Conservation (phyloP, 2,329 filamentous ascomycete genomes). For the Clarireedia hainanense region DNA sequence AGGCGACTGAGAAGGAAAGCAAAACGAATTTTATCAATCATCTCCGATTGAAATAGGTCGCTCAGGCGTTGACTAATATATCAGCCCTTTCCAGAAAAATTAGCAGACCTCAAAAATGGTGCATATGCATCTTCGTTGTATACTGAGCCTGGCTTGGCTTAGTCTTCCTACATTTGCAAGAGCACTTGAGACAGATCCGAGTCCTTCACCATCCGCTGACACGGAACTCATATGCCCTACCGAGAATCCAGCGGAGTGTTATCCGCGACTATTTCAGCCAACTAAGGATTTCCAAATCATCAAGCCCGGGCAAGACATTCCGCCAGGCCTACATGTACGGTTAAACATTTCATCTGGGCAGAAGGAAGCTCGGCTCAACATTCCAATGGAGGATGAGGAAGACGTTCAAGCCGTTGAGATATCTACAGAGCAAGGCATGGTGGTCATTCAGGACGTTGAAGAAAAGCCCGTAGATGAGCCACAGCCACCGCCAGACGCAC, state of each 20-base stretch:
- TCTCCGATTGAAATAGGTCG: constrained; percentile 17
- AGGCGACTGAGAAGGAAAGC: constrained; percentile 24
- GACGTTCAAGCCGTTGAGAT: constrained; percentile 45
- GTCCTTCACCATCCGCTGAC: constrained; percentile 27
- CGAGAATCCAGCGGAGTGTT: constrained; percentile 52
- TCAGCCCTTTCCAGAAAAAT: background rate
- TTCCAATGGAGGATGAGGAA: constrained; percentile 44
- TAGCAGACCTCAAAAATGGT: constrained; percentile 17
- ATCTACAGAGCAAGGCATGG: constrained; percentile 37
- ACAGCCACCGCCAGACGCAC: constrained; percentile 41
- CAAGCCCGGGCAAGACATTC: constrained; percentile 57
- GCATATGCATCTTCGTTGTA: constrained; percentile 6
- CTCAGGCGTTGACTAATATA: constrained; percentile 1
- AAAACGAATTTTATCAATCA: constrained; percentile 24
- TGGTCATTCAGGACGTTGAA: constrained; percentile 21
- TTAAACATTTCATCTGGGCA: constrained; percentile 55
- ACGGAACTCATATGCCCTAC: constrained; percentile 59
- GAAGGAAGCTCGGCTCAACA: constrained; percentile 59
- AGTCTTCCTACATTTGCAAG: constrained; percentile 17
- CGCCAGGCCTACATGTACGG: constrained; percentile 57
- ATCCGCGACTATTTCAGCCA: constrained; percentile 54
- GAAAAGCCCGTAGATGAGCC: constrained; percentile 30
- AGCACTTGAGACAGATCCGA: constrained; percentile 15
- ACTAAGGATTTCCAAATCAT: constrained; percentile 58
- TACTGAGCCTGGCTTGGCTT: constrained; percentile 22